Conservation (phyloP, 257 asterid species). For the Nicotiana sylvestris region DNA sequence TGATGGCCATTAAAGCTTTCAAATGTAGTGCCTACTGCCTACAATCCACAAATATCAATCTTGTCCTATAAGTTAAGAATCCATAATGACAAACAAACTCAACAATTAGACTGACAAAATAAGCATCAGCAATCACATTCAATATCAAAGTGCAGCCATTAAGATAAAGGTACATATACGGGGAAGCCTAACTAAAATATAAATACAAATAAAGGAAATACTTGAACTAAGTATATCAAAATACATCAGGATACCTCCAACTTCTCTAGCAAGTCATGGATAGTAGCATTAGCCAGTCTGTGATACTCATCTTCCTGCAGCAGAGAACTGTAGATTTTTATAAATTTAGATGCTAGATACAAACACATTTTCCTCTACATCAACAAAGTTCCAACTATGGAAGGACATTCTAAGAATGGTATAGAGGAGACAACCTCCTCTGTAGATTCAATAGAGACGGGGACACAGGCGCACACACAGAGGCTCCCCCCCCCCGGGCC, state of each 20-base stretch:
- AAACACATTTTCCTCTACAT: neutral
- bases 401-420: neutral
- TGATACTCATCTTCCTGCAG: slow-evolving; percentile 79
- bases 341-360: slow-evolving; percentile 11
- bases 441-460: neutral
- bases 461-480: neutral
- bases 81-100: neutral
- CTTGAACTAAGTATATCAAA: neutral
- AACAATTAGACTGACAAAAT: too few relatives aligned
- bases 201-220: neutral
- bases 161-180: neutral
- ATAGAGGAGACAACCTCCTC: neutral
- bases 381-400: neutral
- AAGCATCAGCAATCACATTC: neutral
- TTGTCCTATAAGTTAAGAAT: neutral
- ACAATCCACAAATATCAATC: neutral
- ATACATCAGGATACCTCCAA: slow-evolving; percentile 48
- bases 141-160: neutral
- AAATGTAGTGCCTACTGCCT: neutral
- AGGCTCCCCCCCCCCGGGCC: neutral
- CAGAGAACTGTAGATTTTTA: slow-evolving; percentile 42
- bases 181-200: neutral
- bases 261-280: slow-evolving; percentile 73
- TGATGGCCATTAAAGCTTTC: neutral
- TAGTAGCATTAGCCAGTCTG: slow-evolving; percentile 70